Evolutionary conservation across 1,284 basidiomycete genomes (phyloP), one percentile per base, ranked within the genome.

Genomic region (Irpex lacteus): DNA sequence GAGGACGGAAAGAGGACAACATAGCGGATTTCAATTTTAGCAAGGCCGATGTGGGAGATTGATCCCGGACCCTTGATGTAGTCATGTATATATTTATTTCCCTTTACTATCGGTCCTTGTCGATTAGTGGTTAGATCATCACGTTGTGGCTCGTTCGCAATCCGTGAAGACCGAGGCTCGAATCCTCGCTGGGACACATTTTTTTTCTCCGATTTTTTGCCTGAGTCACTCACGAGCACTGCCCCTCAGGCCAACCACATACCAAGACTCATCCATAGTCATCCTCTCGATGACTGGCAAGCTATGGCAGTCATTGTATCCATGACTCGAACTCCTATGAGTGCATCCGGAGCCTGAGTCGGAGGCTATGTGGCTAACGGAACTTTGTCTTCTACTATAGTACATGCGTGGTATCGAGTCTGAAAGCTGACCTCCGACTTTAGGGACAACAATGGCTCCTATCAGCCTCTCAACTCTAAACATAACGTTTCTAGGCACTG

Each of bases 401-500:
- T 13, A 3, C 44, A 47, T 13, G n/a, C 44, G 9, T n/a, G 4
- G n/a, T n/a, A 11, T 3, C n/a, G 44, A 47, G 11, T 47, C 44
- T 47, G 11, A 11, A 13, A 11, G 3, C 44, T 11, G 44, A 11
- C n/a, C n/a, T n/a, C 1, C n/a, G 44, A 47, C 9, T 47, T 52
- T 21, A 52, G 13, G 9, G 54, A 56, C n/a, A 32, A 13, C 54
- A 21, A 56, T 56, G 54, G 54, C 54, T 18, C 54, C 54, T 18
- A 56, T 15, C 11, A 56, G 54, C 54, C 13, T 83, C 26, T 75
- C 80, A 26, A 71, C 79, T 4, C 71, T 89, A 4, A 84, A 82
- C 63, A 73, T 92, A 59, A 91, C 88, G 4, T 92, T 93, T 72
- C 81, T 93, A 26, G 90, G 91, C 19, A 93, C 90, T 1, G 89